Evolutionary conservation across 495 filamentous ascomycete genomes (phyloP).

Genomic region (Bathelium albidoporum): DNA sequence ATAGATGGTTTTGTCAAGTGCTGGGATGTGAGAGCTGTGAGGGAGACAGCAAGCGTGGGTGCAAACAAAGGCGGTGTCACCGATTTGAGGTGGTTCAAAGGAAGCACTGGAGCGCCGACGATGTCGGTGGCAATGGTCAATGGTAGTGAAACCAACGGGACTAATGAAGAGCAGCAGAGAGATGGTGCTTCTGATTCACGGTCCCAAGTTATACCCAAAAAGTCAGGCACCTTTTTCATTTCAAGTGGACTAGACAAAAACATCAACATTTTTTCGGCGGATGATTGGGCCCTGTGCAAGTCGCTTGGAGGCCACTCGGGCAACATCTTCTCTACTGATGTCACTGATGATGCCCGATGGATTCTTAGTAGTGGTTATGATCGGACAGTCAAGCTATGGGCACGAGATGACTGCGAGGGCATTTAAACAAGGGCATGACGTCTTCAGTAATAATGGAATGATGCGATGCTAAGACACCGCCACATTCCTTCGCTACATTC

Average conservation of each 20-base stretch:
- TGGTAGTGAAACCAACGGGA: slow-evolving; percentile 8
- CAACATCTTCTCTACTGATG: slow-evolving; percentile 81
- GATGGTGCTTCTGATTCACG: not conserved
- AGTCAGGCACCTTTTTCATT: slow-evolving; percentile 80
- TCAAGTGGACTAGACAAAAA: slow-evolving; percentile 89
- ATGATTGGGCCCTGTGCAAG: slow-evolving; percentile 89
- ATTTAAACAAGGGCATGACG: slow-evolving; percentile 5
- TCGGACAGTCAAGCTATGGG: slow-evolving; percentile 93
- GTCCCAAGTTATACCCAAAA: slow-evolving; percentile 37
- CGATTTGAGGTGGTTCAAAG: slow-evolving; percentile 90
- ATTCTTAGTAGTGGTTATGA: slow-evolving; percentile 90
- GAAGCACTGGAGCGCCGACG: slow-evolving; percentile 51
- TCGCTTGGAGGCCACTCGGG: slow-evolving; percentile 81
- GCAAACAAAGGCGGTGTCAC: slow-evolving; percentile 88
- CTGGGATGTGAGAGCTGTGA: slow-evolving; percentile 90
- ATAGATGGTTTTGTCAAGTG: slow-evolving; percentile 94
- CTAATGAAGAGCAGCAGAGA: slow-evolving; percentile 43
- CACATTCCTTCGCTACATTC: not conserved
- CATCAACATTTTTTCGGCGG: slow-evolving; percentile 88
- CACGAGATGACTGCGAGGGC: slow-evolving; percentile 58
- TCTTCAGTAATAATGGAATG: not conserved
- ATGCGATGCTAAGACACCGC: not conserved
- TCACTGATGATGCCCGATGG: slow-evolving; percentile 76
- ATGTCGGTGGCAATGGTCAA: slow-evolving; percentile 12
- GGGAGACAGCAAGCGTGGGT: slow-evolving; percentile 70